phyloP scores from a whole-genome alignment of 2,329 filamentous ascomycete species.

The Alternaria panax region DNA sequence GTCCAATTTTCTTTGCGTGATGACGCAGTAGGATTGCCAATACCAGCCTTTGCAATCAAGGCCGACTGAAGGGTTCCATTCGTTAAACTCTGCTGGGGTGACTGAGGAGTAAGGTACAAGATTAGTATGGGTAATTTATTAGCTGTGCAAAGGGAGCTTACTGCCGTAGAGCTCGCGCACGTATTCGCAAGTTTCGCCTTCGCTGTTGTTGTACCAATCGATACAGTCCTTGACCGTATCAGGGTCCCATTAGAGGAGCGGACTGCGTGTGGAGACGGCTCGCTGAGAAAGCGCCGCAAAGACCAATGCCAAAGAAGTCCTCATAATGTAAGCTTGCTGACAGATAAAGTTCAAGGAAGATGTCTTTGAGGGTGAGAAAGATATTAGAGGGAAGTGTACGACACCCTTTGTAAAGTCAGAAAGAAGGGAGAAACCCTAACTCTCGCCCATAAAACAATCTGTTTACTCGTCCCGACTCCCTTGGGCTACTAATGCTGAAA shows the following conservation, averaged over 20 bases:
- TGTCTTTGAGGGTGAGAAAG: background rate
- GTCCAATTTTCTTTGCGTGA: conserved; percentile 3
- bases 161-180: background rate
- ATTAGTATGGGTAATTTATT: background rate
- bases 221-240: background rate
- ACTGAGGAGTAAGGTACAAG: background rate
- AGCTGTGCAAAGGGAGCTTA: background rate
- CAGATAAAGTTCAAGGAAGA: background rate
- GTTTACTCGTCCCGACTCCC: rapidly evolving
- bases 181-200: background rate
- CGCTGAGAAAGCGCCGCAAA: background rate
- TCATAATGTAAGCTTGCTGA: background rate
- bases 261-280: background rate
- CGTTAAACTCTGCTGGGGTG: background rate
- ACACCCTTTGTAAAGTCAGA: background rate
- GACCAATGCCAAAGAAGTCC: background rate
- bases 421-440: background rate
- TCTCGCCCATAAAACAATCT: background rate
- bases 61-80: background rate
- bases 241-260: background rate
- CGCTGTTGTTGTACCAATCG: background rate
- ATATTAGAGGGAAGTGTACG: background rate
- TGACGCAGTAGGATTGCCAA: background rate
- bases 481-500: background rate
- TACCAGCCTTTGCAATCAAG: background rate